phyloP scores from a whole-genome alignment of 768 basidiomycete genomes.

The Cantharellus anzutake region DNA sequence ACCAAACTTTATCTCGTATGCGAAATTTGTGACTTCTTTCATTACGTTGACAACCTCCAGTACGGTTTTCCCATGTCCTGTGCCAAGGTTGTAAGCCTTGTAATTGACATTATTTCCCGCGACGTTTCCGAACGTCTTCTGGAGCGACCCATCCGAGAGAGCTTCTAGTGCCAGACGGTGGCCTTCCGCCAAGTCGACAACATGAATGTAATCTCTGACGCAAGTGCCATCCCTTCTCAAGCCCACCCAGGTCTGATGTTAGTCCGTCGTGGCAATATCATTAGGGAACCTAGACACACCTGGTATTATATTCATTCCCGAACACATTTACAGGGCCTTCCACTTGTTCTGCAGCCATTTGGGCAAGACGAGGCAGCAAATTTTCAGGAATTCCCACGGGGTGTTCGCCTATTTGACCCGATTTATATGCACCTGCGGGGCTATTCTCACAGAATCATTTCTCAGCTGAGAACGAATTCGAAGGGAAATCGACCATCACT shows the following conservation, averaged over 20 bases:
- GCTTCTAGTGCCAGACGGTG: conserved; percentile 85
- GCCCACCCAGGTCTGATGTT: too few relatives aligned
- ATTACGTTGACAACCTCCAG: conserved; percentile 90
- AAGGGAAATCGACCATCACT: conserved; percentile 14
- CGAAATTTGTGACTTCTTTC: conserved; percentile 73
- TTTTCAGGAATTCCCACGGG: conserved; percentile 92
- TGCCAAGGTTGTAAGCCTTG: conserved; percentile 95
- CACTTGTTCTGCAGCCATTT: conserved; percentile 84
- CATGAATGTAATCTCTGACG: conserved; percentile 87
- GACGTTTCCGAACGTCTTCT: conserved; percentile 35
- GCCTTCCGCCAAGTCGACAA: conserved; percentile 87
- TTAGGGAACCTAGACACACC: conserved; percentile 27
- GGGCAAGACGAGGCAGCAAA: conserved; percentile 78
- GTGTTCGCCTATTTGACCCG: conserved; percentile 88
- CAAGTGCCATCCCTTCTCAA: conserved; percentile 74
- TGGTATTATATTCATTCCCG: conserved; percentile 93
- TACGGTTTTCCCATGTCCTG: conserved; percentile 81
- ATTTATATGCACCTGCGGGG: conserved; percentile 96
- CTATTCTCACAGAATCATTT: conserved; percentile 21
- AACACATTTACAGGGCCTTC: conserved; percentile 64
- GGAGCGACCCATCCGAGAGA: conserved; percentile 27
- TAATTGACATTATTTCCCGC: conserved; percentile 30
- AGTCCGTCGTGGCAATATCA: neutral
- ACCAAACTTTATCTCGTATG: conserved; percentile 65
- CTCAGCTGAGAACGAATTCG: neutral